Conservation (phyloP, 306 rosid genomes). For the Trifolium dubium region DNA sequence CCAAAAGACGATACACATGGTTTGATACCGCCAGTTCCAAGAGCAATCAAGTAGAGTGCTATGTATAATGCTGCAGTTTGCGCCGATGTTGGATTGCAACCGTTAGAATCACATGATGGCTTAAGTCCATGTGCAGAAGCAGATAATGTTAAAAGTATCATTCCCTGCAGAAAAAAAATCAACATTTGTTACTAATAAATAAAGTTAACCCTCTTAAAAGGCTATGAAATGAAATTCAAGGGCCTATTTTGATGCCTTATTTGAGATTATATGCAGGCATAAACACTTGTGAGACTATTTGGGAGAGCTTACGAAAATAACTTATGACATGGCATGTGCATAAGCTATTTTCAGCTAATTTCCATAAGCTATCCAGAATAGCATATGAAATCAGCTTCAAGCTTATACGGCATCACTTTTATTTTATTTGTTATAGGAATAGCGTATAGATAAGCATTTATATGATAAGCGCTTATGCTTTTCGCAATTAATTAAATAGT, state of each 20-base stretch:
- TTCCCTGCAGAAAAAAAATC: constrained; percentile 49
- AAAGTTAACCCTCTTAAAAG: neutral
- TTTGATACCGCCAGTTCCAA: constrained; percentile 89
- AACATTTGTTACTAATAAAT: neutral
- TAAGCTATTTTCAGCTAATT: too few relatives aligned
- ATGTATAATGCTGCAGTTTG: constrained; percentile 54
- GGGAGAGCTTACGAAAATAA: too few relatives aligned
- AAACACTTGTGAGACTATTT: too few relatives aligned
- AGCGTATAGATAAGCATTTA: too few relatives aligned
- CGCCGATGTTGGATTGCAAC: constrained; percentile 58
- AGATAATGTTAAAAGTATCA: constrained; percentile 68
- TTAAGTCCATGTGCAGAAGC: constrained; percentile 65
- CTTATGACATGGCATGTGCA: too few relatives aligned
- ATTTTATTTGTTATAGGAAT: too few relatives aligned
- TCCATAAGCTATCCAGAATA: too few relatives aligned
- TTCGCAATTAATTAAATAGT: too few relatives aligned
- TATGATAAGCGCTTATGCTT: too few relatives aligned
- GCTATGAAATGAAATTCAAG: neutral
- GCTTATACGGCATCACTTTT: too few relatives aligned
- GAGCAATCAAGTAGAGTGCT: constrained; percentile 82
- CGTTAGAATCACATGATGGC: constrained; percentile 55
- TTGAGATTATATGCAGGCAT: neutral
- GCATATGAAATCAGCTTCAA: too few relatives aligned
- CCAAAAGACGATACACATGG: constrained; percentile 92
- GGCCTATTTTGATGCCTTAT: neutral